Evolutionary conservation across 352 stramenopile genomes (phyloP).

Genomic region (Blastocystis sp.): DNA sequence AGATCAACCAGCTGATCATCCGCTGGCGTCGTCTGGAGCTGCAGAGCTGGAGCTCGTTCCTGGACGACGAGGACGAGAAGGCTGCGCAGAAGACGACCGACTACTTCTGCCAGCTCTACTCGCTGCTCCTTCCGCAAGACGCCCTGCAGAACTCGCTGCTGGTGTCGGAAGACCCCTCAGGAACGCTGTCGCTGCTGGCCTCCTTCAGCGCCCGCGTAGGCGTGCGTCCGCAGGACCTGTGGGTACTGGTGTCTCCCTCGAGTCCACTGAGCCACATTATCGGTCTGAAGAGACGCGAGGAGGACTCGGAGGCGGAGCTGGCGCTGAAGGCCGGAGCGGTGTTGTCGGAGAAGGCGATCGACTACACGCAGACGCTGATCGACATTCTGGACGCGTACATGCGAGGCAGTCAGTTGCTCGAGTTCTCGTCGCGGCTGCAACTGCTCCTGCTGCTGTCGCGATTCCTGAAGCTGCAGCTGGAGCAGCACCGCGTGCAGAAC

Average conservation of each 20-base stretch:
- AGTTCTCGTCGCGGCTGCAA: conserved; percentile 77
- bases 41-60: conserved; percentile 84
- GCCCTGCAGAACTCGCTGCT: conserved; percentile 65
- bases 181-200: neutral
- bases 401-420: conserved; percentile 72
- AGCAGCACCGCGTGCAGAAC: neutral
- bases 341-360: neutral
- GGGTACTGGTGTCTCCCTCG: neutral
- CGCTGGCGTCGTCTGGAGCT: conserved; percentile 93
- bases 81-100: conserved; percentile 23
- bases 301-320: neutral
- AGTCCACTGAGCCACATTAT: neutral
- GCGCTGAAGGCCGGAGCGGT: neutral
- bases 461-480: conserved; percentile 4
- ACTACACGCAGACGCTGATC: conserved; percentile 6
- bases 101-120: conserved; percentile 68
- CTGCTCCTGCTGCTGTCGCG: conserved; percentile 66
- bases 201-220: neutral
- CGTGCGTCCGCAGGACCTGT: conserved; percentile 33
- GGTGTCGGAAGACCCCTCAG: conserved; percentile 65
- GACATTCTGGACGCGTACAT: conserved; percentile 75
- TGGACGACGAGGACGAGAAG: conserved; percentile 71
- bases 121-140: conserved; percentile 70
- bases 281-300: neutral
- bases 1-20: conserved; percentile 83